Evolutionary conservation across 257 asterid genomes (phyloP).

Genomic region (Lycium barbarum): DNA sequence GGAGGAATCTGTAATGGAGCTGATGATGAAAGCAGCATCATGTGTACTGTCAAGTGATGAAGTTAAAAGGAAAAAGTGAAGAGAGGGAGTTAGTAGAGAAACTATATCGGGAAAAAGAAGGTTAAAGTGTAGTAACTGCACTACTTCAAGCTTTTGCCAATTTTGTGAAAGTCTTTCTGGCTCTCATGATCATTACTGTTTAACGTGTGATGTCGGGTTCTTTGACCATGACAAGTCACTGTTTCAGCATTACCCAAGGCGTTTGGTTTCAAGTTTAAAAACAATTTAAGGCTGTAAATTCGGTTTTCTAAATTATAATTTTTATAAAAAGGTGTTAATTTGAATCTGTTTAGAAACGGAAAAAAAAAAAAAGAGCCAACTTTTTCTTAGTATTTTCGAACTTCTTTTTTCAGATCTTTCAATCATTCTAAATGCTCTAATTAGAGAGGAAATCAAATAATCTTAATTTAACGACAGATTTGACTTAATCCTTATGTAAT

Average conservation of each 20-base stretch:
- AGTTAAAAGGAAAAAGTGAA: not conserved
- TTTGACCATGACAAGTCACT: constrained; percentile 39
- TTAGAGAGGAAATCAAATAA: too few species aligned
- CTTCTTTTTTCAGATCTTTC: too few species aligned
- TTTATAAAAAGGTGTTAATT: too few species aligned
- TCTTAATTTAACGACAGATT: too few species aligned
- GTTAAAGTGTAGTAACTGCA: constrained; percentile 36
- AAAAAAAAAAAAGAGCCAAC: too few species aligned
- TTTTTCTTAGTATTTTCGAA: too few species aligned
- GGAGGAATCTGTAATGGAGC: not conserved
- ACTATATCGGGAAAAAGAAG: constrained; percentile 41
- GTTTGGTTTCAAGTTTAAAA: not conserved
- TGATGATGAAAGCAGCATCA: not conserved
- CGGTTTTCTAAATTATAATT: too few species aligned
- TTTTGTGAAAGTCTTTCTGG: constrained; percentile 34
- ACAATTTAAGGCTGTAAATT: not conserved
- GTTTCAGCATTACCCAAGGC: not conserved
- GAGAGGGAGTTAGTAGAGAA: constrained; percentile 26
- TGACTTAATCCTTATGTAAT: too few species aligned
- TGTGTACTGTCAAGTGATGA: not conserved
- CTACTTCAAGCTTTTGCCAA: constrained; percentile 33
- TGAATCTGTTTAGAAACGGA: too few species aligned
- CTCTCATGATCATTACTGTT: constrained; percentile 23
- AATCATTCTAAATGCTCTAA: too few species aligned
- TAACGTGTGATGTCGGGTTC: constrained; percentile 44